These are phyloP conservation scores for Phaseolus lunatus DNA, from an alignment of 306 rosid species.

Conservation along the genomic window DNA sequence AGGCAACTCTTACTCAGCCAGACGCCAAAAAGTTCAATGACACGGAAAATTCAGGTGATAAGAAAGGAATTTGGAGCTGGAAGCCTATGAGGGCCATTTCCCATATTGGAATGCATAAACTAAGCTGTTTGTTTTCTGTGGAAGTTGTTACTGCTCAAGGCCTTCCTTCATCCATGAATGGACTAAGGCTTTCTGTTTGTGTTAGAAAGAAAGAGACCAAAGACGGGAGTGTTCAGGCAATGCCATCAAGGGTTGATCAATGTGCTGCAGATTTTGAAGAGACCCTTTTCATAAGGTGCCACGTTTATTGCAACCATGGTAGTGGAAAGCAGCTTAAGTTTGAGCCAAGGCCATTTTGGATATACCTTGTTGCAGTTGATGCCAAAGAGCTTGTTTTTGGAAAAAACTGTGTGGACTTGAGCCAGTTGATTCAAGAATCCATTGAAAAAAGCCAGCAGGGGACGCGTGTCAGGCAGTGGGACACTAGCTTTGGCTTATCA, in stretches of 20 bases:
- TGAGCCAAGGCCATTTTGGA: conserved; percentile 78
- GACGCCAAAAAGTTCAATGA: conserved; percentile 51
- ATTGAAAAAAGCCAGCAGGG: conserved; percentile 70
- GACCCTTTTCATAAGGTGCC: conserved; percentile 81
- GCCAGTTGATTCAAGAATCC: conserved; percentile 78
- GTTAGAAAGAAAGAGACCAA: conserved; percentile 87
- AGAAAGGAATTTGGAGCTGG: conserved; percentile 94
- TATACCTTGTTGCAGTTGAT: conserved; percentile 80
- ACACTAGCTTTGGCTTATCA: conserved; percentile 63
- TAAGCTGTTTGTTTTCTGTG: conserved; percentile 81
- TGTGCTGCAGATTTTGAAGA: conserved; percentile 96
- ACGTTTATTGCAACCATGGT: conserved; percentile 65
- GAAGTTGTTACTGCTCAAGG: conserved; percentile 77
- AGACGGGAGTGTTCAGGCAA: conserved; percentile 86
- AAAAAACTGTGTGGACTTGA: conserved; percentile 67
- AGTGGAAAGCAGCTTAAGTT: conserved; percentile 59
- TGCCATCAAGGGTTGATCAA: conserved; percentile 86
- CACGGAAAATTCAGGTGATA: conserved; percentile 54
- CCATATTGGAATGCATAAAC: conserved; percentile 78
- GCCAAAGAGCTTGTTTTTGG: conserved; percentile 85
- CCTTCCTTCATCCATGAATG: conserved; percentile 92
- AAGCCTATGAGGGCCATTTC: conserved; percentile 83
- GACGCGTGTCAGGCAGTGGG: conserved; percentile 80
- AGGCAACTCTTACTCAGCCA: conserved; percentile 36
- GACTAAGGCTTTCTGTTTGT: conserved; percentile 79